A percentile compares a stretch with the other conserved stretches of the same genome.
Conservation (phyloP, 441 rosid species). For the Pelargonium exstipulatum region DNA sequence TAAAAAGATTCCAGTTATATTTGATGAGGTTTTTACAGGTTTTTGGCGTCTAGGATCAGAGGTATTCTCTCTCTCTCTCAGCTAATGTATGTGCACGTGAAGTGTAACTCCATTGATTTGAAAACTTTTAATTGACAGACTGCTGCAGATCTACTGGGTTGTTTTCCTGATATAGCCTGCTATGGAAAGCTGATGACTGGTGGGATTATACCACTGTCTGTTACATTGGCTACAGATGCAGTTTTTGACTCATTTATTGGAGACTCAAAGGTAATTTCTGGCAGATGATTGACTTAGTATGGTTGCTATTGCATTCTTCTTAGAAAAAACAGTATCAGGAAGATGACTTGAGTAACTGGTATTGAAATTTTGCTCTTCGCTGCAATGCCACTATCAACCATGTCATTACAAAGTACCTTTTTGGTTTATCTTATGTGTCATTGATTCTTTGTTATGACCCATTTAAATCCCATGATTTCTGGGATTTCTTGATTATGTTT, state of each 20-base stretch:
- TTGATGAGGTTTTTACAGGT: slow-evolving; percentile 94
- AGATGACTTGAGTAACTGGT: not conserved
- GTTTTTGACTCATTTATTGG: slow-evolving; percentile 72
- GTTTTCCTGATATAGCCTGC: slow-evolving; percentile 90
- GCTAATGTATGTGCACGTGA: not conserved
- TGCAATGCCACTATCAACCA: not conserved
- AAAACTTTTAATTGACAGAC: slow-evolving; percentile 39
- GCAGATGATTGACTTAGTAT: not conserved
- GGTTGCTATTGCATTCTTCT: not conserved
- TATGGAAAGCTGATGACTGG: slow-evolving; percentile 88
- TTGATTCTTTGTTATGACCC: not conserved
- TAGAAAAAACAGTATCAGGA: not conserved
- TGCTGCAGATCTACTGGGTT: slow-evolving; percentile 68
- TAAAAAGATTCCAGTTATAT: slow-evolving; percentile 67
- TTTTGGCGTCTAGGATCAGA: slow-evolving; percentile 95
- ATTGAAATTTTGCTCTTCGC: not conserved
- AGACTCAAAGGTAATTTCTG: slow-evolving; percentile 55
- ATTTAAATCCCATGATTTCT: not conserved
- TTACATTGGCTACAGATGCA: slow-evolving; percentile 63
- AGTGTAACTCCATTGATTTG: slow-evolving; percentile 19
- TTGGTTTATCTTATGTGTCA: not conserved
- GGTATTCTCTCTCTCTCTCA: slow-evolving; percentile 30
- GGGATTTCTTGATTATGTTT: too few species aligned
- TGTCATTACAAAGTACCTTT: not conserved
- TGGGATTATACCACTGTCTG: slow-evolving; percentile 87